A percentile compares a stretch with the other conserved stretches of the same genome.
These are phyloP conservation scores for Strobilomyces echinocephalus DNA, from an alignment of 768 basidiomycete genomes.

Conservation along the genomic window DNA sequence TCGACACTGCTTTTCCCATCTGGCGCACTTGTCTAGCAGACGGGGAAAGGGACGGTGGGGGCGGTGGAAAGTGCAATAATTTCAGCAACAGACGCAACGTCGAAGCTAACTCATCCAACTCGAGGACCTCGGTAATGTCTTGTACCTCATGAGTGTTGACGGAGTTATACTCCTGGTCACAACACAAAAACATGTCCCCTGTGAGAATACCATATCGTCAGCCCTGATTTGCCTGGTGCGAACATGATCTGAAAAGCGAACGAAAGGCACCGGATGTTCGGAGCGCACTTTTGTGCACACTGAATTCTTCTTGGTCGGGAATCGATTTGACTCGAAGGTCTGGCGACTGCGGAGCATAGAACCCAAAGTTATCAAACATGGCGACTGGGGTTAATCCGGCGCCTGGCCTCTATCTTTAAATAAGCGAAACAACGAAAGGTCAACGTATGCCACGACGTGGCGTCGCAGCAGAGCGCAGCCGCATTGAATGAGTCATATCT, in stretches of 20 bases:
- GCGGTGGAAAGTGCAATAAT: slow-evolving; percentile 52
- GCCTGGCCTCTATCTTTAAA: slow-evolving; percentile 5
- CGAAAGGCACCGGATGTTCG: slow-evolving; percentile 59
- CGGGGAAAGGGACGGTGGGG: slow-evolving; percentile 37
- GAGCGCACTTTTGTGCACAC: slow-evolving; percentile 46
- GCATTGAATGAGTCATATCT: slow-evolving; percentile 3
- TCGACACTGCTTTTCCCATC: slow-evolving; percentile 30
- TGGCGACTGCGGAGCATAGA: slow-evolving; percentile 41
- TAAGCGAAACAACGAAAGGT: slow-evolving; percentile 1
- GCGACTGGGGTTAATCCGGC: too few species aligned
- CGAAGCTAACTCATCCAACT: slow-evolving; percentile 50
- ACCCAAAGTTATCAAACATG: slow-evolving; percentile 23
- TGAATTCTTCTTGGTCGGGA: slow-evolving; percentile 46
- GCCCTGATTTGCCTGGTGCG: neutral
- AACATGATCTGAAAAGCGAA: slow-evolving; percentile 32
- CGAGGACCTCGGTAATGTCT: slow-evolving; percentile 35
- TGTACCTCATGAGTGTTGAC: slow-evolving; percentile 12
- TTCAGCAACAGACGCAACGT: slow-evolving; percentile 48
- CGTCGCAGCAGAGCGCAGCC: slow-evolving; percentile 9
- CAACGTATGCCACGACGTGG: slow-evolving; percentile 20
- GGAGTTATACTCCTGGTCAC: slow-evolving; percentile 33
- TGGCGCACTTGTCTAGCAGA: slow-evolving; percentile 23
- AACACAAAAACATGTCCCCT: slow-evolving; percentile 70
- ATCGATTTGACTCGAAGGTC: slow-evolving; percentile 56
- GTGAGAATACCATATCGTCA: slow-evolving; percentile 13